Evolutionary conservation across 2,329 filamentous ascomycete genomes (phyloP), one percentile per base, ranked within the genome.

Genomic region (Pseudogymnoascus pannorum): DNA sequence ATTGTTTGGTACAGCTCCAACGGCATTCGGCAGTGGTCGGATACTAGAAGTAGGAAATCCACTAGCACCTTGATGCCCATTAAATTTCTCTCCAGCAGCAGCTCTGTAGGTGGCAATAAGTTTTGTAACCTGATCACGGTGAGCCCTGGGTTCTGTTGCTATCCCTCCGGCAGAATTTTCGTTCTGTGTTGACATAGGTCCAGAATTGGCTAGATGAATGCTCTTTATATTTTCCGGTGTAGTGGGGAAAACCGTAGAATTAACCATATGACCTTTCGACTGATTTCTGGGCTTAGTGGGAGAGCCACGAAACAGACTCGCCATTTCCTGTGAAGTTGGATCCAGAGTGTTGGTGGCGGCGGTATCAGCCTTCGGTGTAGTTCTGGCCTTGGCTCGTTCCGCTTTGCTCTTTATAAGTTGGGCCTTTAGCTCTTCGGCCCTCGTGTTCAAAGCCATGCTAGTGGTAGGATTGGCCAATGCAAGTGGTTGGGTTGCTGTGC

Each of bases 341-440:
- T 54, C 48, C 14, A 54, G 24, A 5, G 48, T 7, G 48, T 3
- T 4, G n/a, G 48, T 2, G 7, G 11, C 26, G n/a, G n/a, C 9
- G n/a, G 3, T 9, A 12, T 18, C 16, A 1, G n/a, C 1, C 31
- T 29, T 54, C 16, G 1, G n/a, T 4, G 9, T 12, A 18, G 2
- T 18, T 31, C 31, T 54, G 24, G 48, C 26, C n/a, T 54, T 54
- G 26, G 26, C 48, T 31, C 61, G 63, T 63, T 66, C 64, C 63
- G 63, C 65, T 57, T 63, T 63, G 57, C 66, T 70, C 54, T 61
- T 57, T n/a, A 72, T 51, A 24, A 73, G 60, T 60, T 69, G 60
- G 40, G 69, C 70, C 54, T 71, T 73, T 29, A 73, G 57, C 65
- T 72, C 68, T 42, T 67, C 69, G 20, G 70, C 70, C 66, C 69